Percentiles rank a stretch among this genome's conserved stretches.
These are phyloP conservation scores for Aegle marmelos DNA, from an alignment of 345 rosid genomes.

Conservation along the genomic window DNA sequence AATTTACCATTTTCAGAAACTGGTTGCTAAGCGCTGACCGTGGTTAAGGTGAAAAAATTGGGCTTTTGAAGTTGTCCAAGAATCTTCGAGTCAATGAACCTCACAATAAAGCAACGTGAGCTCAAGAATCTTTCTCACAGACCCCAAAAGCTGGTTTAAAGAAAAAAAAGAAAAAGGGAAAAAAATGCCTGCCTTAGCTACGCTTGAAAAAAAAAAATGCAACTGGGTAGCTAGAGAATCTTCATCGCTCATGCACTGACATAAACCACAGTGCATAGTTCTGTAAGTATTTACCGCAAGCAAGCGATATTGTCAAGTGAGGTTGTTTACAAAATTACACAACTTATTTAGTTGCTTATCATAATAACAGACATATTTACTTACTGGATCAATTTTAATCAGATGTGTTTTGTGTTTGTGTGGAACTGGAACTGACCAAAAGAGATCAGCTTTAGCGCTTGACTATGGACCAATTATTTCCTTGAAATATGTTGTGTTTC, in stretches of 20 bases:
- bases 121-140: constrained; percentile 14
- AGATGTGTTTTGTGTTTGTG: background rate
- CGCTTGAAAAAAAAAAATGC: background rate
- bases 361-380: no score
- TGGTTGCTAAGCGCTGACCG: background rate
- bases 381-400: no score
- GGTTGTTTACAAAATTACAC: no score
- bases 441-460: background rate
- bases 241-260: background rate
- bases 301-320: no score
- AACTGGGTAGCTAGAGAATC: background rate
- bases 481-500: background rate
- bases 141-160: background rate
- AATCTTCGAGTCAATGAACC: constrained; percentile 22
- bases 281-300: no score
- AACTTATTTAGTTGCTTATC: no score
- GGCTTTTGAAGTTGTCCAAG: constrained; percentile 11
- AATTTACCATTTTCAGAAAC: background rate
- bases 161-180: no score
- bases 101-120: constrained; percentile 13
- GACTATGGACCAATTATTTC: background rate
- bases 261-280: background rate
- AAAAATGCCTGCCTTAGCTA: background rate
- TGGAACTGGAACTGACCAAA: background rate
- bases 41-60: background rate